Percentiles rank a stretch among this genome's conserved stretches.
Evolutionary conservation across 2,329 filamentous ascomycete species (phyloP).

Genomic region (Arachnomyces sp.): DNA sequence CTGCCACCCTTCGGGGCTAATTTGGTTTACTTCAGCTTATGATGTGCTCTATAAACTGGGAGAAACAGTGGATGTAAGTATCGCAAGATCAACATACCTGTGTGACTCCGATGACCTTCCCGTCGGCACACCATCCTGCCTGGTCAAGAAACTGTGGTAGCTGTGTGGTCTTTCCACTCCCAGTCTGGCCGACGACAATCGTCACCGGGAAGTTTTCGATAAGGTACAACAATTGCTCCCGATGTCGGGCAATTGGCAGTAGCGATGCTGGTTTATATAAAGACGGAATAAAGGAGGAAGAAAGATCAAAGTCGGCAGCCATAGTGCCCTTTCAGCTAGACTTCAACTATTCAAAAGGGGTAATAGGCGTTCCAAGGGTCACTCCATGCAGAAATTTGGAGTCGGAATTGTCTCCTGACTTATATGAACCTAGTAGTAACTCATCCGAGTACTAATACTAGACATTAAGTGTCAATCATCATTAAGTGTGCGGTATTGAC

Average conservation of each 20-base stretch:
- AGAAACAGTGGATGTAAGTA: background rate
- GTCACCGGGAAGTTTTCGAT: constrained; percentile 79
- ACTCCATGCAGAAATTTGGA: constrained; percentile 5
- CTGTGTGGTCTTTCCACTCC: constrained; percentile 92
- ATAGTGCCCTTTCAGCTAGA: constrained; percentile 18
- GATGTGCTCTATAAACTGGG: background rate
- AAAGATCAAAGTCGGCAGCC: constrained; percentile 38
- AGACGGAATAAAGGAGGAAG: constrained; percentile 59
- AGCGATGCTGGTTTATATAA: constrained; percentile 78
- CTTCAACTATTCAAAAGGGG: constrained; percentile 2
- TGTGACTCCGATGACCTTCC: constrained; percentile 78
- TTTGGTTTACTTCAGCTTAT: constrained; percentile 3
- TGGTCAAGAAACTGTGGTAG: constrained; percentile 85
- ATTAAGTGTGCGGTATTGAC: no score
- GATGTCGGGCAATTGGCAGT: constrained; percentile 79
- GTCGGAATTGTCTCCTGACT: no score
- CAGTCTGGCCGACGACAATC: constrained; percentile 87
- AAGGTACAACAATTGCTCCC: constrained; percentile 71
- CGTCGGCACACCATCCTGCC: constrained; percentile 80
- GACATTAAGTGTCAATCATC: no score
- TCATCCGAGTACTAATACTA: background rate
- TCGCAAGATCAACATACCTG: constrained; percentile 56
- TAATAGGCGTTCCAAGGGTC: background rate
- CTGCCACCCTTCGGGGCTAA: constrained; percentile 81
- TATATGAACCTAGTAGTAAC: background rate